Percentiles rank a stretch among this genome's conserved stretches.
Evolutionary conservation across 805 yeast species (phyloP).

Genomic region (Komagataella kurtzmanii): DNA sequence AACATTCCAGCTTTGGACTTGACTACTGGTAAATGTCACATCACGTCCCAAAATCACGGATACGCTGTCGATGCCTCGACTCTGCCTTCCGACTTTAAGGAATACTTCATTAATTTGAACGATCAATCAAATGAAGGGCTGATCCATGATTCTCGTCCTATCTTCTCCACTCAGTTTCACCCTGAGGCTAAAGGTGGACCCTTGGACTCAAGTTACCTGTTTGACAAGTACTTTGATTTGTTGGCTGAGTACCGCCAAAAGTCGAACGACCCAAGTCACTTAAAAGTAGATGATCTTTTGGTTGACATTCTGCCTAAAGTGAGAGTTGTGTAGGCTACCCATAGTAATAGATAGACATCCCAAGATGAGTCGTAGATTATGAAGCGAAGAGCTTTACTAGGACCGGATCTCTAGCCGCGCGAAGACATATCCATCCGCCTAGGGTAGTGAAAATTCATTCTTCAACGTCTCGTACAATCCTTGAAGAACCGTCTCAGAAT

Average conservation of each 20-base stretch:
- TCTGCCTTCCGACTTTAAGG: conserved; percentile 64
- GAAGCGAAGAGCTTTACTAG: not conserved
- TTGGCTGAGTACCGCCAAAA: conserved; percentile 43
- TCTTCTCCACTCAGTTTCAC: conserved; percentile 95
- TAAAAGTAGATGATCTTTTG: conserved; percentile 24
- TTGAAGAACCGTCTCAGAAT: not conserved
- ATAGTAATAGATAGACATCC: not conserved
- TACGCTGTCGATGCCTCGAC: conserved; percentile 86
- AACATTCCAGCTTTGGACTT: conserved; percentile 93
- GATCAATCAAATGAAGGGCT: conserved; percentile 97
- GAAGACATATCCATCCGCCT: not conserved
- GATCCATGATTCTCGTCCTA: conserved; percentile 78
- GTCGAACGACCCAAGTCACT: conserved; percentile 25
- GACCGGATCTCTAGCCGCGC: not conserved
- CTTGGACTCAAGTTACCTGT: conserved; percentile 78
- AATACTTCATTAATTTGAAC: conserved; percentile 84
- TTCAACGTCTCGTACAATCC: not conserved
- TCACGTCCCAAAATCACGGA: conserved; percentile 98
- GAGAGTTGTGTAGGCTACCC: conserved; percentile 31
- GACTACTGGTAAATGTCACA: conserved; percentile 86
- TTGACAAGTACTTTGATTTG: conserved; percentile 75
- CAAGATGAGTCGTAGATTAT: not conserved
- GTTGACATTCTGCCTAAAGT: conserved; percentile 54
- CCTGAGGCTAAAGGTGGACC: conserved; percentile 99
- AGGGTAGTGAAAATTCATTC: not conserved